A percentile compares a stretch with the other conserved stretches of the same genome.
phyloP scores from a whole-genome alignment of 1,139 yeast genomes.

The Kazachstania sp. region DNA sequence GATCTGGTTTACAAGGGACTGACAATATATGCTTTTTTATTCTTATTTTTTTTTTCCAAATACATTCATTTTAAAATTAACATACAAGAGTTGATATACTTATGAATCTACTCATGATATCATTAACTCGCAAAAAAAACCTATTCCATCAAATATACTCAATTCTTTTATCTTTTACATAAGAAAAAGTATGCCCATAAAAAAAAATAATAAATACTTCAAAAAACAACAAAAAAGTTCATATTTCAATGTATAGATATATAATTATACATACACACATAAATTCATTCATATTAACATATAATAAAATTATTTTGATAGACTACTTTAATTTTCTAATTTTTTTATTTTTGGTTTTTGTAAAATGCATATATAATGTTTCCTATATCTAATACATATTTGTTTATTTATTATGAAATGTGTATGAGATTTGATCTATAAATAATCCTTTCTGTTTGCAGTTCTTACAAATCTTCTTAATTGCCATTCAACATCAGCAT shows the following conservation, averaged over 20 bases:
- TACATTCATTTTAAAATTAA: no score
- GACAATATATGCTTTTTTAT: neutral
- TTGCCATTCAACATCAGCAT: conserved; percentile 98
- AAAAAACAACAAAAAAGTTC: no score
- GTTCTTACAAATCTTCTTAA: conserved; percentile 87
- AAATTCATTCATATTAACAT: neutral
- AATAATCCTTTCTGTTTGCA: conserved; percentile 86
- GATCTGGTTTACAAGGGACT: neutral
- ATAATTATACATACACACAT: neutral
- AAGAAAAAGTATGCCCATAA: no score
- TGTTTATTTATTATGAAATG: no score
- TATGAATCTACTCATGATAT: no score
- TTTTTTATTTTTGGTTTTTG: neutral
- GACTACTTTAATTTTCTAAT: neutral
- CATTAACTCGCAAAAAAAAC: no score
- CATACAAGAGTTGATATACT: no score
- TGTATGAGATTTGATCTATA: conserved; percentile 25
- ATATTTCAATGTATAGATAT: neutral
- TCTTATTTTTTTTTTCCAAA: neutral
- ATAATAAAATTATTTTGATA: neutral
- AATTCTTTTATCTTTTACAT: no score
- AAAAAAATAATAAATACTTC: no score
- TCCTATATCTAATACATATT: no score
- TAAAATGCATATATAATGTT: neutral
- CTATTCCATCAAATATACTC: no score